Evolutionary conservation across 306 rosid genomes (phyloP).

Genomic region (Begonia peltatifolia): DNA sequence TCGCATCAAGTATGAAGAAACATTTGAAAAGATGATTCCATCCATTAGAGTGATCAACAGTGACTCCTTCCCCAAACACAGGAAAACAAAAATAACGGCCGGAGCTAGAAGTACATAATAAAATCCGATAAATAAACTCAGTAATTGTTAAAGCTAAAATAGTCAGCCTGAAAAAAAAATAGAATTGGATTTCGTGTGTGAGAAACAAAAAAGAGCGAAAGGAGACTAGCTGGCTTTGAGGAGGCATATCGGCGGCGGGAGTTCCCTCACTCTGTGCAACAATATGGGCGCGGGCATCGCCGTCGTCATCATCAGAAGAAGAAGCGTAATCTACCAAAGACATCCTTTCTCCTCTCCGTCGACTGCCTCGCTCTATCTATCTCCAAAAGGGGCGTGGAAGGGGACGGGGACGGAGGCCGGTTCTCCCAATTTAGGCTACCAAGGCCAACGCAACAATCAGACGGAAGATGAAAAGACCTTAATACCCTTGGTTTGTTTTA

Average conservation of each 20-base stretch:
- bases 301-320: slow-evolving; percentile 55
- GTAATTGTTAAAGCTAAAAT: not conserved
- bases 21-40: too few relatives aligned
- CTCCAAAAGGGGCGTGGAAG: not conserved
- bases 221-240: slow-evolving; percentile 7
- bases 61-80: too few relatives aligned
- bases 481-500: too few relatives aligned
- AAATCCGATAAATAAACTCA: not conserved
- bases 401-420: too few relatives aligned
- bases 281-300: slow-evolving; percentile 9
- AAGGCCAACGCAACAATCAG: too few relatives aligned
- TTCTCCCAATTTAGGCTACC: too few relatives aligned
- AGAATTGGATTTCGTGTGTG: slow-evolving; percentile 23
- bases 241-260: not conserved
- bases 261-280: slow-evolving; percentile 14
- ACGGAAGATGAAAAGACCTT: too few relatives aligned
- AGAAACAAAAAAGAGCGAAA: slow-evolving; percentile 9
- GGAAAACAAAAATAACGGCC: not conserved
- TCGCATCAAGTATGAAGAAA: too few relatives aligned
- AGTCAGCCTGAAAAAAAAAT: not conserved
- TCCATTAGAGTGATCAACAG: too few relatives aligned
- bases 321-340: slow-evolving; percentile 87
- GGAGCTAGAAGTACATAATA: not conserved
- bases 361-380: not conserved
- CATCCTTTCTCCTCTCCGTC: slow-evolving; percentile 23